Conservation (phyloP, 2,329 filamentous ascomycete genomes). For the Alternaria arbusti region DNA sequence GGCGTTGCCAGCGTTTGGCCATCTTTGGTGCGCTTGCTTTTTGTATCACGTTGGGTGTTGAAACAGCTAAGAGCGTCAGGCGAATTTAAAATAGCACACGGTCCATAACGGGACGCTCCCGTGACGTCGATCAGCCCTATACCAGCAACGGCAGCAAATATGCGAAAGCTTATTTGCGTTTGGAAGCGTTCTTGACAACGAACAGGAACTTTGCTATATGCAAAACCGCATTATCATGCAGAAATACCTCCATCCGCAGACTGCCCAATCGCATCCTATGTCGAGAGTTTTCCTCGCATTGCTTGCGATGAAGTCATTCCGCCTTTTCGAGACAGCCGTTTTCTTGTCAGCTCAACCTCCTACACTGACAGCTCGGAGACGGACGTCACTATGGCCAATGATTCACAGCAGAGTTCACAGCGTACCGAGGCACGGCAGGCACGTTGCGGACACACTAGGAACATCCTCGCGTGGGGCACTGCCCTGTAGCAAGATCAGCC, state of each 20-base stretch:
- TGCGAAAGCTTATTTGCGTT: conserved; percentile 7
- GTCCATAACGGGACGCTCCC: conserved; percentile 5
- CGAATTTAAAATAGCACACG: conserved; percentile 1
- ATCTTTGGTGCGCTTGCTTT: conserved; percentile 1
- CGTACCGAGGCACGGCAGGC: conserved; percentile 4
- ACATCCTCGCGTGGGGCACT: neutral
- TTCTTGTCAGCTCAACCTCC: conserved; percentile 2
- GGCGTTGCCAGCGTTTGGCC: conserved; percentile 4
- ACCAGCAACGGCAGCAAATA: neutral
- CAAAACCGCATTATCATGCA: neutral
- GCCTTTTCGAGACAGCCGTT: neutral
- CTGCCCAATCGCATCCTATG: neutral
- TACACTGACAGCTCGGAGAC: conserved; percentile 6
- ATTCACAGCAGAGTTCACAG: neutral
- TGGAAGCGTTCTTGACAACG: neutral
- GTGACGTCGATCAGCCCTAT: conserved; percentile 7
- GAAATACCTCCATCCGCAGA: neutral
- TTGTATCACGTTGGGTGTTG: conserved; percentile 5
- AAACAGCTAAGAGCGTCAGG: conserved; percentile 6
- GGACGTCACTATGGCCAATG: conserved; percentile 2
- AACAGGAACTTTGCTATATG: neutral
- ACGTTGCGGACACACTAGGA: neutral
- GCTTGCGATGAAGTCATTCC: neutral
- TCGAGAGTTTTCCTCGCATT: neutral
- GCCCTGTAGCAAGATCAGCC: conserved; percentile 1